Evolutionary conservation across 148 eudicot genomes (phyloP).

Genomic region (Beta vulgaris): DNA sequence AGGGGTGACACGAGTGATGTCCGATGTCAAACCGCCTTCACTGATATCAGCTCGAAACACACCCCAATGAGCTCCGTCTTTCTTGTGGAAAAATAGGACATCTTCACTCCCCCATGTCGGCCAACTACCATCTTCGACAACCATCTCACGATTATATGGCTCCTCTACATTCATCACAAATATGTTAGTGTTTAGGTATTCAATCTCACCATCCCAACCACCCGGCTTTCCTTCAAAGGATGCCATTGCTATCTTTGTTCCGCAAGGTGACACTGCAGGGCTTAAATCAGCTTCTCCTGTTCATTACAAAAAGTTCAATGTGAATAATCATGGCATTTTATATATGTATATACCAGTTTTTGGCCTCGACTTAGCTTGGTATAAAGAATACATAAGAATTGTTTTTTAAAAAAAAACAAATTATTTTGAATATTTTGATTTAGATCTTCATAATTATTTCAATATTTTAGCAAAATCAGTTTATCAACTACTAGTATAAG

Average conservation of each 20-base stretch:
- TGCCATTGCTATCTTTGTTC: constrained; percentile 1
- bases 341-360: not conserved
- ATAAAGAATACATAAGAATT: no score
- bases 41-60: not conserved
- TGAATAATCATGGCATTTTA: not conserved
- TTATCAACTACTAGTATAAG: no score
- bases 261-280: constrained; percentile 1
- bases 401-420: no score
- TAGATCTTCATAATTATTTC: no score
- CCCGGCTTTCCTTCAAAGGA: not conserved
- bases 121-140: constrained; percentile 11
- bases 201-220: constrained; percentile 18
- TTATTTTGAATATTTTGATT: no score
- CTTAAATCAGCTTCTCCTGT: constrained; percentile 5
- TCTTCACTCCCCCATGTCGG: no score
- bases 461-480: no score
- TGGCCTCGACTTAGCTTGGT: no score
- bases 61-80: not conserved
- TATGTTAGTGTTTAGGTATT: constrained; percentile 6
- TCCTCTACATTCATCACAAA: not conserved
- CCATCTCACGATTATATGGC: not conserved
- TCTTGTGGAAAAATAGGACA: not conserved
- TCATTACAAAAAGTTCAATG: no score
- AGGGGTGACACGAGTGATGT: not conserved
- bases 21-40: not conserved